These are phyloP conservation scores for Sordariomycetes sp. DNA, from an alignment of 2,329 filamentous ascomycete species.

Conservation along the genomic window DNA sequence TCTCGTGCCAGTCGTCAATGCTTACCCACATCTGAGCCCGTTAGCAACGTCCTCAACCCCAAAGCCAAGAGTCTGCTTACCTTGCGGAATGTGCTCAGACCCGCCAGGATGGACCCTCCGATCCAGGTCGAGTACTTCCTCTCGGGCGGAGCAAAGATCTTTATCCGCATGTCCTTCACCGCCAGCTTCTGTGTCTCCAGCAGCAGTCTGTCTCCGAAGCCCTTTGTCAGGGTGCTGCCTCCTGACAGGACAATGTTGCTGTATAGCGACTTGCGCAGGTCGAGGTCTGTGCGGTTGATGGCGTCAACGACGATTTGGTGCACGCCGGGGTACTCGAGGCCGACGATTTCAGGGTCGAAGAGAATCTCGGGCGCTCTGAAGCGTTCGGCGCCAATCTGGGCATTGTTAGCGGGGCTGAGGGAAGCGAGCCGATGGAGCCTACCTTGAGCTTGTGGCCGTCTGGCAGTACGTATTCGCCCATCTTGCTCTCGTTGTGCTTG, in stretches of 20 bases:
- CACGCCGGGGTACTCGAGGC: conserved; percentile 90
- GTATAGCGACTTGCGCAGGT: conserved; percentile 87
- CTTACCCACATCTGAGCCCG: conserved; percentile 92
- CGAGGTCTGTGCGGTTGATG: conserved; percentile 90
- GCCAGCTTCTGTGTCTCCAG: conserved; percentile 88
- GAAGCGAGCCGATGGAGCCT: too few species aligned
- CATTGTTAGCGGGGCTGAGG: conserved; percentile 13
- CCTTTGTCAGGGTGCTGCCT: conserved; percentile 91
- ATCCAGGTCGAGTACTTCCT: conserved; percentile 99
- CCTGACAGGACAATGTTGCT: conserved; percentile 96
- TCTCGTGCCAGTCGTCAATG: conserved; percentile 99
- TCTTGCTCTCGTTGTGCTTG: conserved; percentile 69
- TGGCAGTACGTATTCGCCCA: conserved; percentile 79
- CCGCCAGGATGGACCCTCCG: conserved; percentile 91
- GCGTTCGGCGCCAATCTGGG: conserved; percentile 77
- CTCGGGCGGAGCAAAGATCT: conserved; percentile 96
- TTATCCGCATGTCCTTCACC: conserved; percentile 98
- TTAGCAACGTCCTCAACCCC: not conserved
- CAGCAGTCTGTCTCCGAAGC: conserved; percentile 87
- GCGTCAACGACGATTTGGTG: conserved; percentile 97
- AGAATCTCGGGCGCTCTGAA: conserved; percentile 96
- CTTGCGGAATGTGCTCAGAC: conserved; percentile 97
- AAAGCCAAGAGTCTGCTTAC: conserved; percentile 41
- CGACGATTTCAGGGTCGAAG: conserved; percentile 95
- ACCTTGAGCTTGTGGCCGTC: conserved; percentile 93